These are phyloP conservation scores for Epichloe festucae DNA, from an alignment of 2,329 filamentous ascomycete species.

Conservation along the genomic window DNA sequence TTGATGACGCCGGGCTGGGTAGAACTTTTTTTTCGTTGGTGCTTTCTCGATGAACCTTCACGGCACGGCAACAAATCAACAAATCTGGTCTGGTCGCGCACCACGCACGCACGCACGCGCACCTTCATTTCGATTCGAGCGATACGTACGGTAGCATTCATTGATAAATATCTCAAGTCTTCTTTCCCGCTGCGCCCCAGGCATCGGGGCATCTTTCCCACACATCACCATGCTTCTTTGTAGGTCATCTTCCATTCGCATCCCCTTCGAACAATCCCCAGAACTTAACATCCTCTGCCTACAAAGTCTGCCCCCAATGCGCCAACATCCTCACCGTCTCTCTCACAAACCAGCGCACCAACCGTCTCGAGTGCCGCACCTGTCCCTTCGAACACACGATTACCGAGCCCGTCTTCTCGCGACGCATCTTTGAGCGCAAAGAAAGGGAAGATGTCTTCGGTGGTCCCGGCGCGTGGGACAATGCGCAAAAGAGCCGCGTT, in stretches of 20 bases:
- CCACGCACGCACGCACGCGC: no score
- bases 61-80: no score
- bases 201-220: slow-evolving; percentile 6
- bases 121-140: no score
- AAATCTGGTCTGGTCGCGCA: no score
- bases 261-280: background rate
- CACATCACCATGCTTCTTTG: slow-evolving; percentile 49
- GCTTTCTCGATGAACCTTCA: background rate
- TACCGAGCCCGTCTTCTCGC: slow-evolving; percentile 63
- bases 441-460: slow-evolving; percentile 85
- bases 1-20: background rate
- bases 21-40: background rate
- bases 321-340: slow-evolving; percentile 73
- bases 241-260: slow-evolving; percentile 23
- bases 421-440: slow-evolving; percentile 75
- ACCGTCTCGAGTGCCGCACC: slow-evolving; percentile 88
- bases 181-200: background rate
- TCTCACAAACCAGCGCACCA: slow-evolving; percentile 42
- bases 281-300: slow-evolving; percentile 5
- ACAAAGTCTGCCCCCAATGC: slow-evolving; percentile 66
- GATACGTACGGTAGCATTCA: no score
- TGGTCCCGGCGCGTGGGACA: slow-evolving; percentile 77
- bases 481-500: slow-evolving; percentile 70
- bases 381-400: slow-evolving; percentile 88
- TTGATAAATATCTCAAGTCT: no score